Evolutionary conservation across 495 filamentous ascomycete genomes (phyloP).

Genomic region (Penicillium robsamsonii): DNA sequence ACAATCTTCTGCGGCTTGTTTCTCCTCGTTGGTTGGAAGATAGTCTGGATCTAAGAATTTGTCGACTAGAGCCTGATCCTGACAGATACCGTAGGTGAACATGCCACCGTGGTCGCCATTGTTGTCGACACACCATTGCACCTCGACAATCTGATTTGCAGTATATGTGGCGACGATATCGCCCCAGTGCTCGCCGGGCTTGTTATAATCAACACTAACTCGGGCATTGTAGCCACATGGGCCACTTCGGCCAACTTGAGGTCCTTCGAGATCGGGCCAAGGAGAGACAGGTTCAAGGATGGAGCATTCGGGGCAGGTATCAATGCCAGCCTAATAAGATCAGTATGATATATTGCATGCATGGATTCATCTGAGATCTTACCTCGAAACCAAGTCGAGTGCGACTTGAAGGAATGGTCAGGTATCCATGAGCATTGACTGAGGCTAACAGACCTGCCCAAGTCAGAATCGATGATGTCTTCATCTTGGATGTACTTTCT

Average conservation of each 20-base stretch:
- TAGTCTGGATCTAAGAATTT: conserved; percentile 51
- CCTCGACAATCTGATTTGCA: conserved; percentile 45
- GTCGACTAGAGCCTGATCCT: conserved; percentile 51
- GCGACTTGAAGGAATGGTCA: conserved; percentile 46
- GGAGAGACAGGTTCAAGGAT: conserved; percentile 54
- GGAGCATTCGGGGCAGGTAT: conserved; percentile 55
- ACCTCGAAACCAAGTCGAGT: conserved; percentile 50
- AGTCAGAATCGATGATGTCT: neutral
- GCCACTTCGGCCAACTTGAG: conserved; percentile 50
- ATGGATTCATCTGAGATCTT: conserved; percentile 1
- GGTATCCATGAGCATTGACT: conserved; percentile 41
- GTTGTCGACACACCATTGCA: conserved; percentile 58
- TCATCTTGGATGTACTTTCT: neutral
- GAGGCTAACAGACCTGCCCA: neutral
- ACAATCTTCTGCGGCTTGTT: conserved; percentile 55
- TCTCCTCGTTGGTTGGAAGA: conserved; percentile 51
- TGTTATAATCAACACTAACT: conserved; percentile 56
- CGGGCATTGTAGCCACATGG: conserved; percentile 58
- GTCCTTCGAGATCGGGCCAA: conserved; percentile 49
- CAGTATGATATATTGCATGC: conserved; percentile 2
- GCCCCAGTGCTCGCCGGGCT: conserved; percentile 47
- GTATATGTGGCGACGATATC: conserved; percentile 45
- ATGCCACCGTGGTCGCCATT: conserved; percentile 61
- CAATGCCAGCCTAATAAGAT: conserved; percentile 41
- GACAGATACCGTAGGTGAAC: conserved; percentile 57